Percentiles rank a stretch among this genome's conserved stretches.
These are phyloP conservation scores for Leptographium flavum DNA, from an alignment of 2,329 filamentous ascomycete species.

Conservation along the genomic window DNA sequence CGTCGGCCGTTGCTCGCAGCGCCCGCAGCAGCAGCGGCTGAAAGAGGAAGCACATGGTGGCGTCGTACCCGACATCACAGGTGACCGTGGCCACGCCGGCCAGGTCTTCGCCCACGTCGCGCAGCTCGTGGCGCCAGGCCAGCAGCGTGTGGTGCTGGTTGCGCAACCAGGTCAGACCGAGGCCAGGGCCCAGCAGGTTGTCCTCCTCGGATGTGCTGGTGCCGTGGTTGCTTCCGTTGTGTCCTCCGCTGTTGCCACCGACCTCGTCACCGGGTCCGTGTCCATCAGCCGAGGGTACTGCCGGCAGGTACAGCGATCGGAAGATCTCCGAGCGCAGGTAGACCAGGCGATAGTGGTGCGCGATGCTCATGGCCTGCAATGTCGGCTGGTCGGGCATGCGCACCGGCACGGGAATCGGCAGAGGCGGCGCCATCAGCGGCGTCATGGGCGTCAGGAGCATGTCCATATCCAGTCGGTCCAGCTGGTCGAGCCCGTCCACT, in stretches of 20 bases:
- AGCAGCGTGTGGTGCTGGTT: slow-evolving; percentile 6
- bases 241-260: background rate
- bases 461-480: background rate
- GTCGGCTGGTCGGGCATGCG: slow-evolving; percentile 4
- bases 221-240: background rate
- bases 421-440: background rate
- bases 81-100: slow-evolving; percentile 16
- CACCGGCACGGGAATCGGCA: background rate
- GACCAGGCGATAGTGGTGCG: slow-evolving; percentile 20
- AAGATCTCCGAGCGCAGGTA: slow-evolving; percentile 22
- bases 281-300: background rate
- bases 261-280: background rate
- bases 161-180: slow-evolving; percentile 6
- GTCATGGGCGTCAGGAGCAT: background rate
- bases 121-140: slow-evolving; percentile 8
- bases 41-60: slow-evolving; percentile 18
- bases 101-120: slow-evolving; percentile 5
- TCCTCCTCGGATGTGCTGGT: background rate
- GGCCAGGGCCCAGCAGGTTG: background rate
- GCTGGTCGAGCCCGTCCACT: background rate
- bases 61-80: slow-evolving; percentile 18
- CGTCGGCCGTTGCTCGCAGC: background rate
- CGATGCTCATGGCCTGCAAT: slow-evolving; percentile 15
- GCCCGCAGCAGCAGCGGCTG: slow-evolving; percentile 15
- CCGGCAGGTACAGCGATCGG: slow-evolving; percentile 11